Evolutionary conservation across 352 stramenopile genomes (phyloP).

Genomic region (Globisporangium rhizosaccharum): DNA sequence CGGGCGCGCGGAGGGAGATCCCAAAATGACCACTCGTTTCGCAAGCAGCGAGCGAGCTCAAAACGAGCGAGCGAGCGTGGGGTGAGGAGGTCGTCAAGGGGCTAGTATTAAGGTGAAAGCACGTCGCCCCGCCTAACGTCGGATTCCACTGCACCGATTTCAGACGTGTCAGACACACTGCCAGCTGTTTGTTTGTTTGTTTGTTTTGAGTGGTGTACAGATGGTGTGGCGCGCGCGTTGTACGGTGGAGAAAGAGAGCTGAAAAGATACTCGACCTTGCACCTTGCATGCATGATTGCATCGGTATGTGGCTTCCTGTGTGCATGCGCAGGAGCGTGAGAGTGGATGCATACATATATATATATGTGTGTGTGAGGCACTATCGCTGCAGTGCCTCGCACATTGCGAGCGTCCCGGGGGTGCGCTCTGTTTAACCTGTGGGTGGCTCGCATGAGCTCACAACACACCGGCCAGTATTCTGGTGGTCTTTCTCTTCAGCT

Average conservation of each 20-base stretch:
- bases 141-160: constrained; percentile 1
- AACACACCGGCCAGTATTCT: no score
- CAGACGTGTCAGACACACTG: background rate
- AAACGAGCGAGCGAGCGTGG: background rate
- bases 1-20: constrained; percentile 43
- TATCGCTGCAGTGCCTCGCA: no score
- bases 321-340: no score
- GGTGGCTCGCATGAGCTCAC: no score
- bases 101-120: background rate
- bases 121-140: constrained; percentile 11
- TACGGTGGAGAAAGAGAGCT: background rate
- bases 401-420: no score
- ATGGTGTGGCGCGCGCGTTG: background rate
- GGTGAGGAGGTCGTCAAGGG: background rate
- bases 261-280: background rate
- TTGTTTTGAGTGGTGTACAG: background rate
- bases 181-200: background rate
- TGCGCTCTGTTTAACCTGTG: no score
- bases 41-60: background rate
- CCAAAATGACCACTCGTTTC: constrained; percentile 67
- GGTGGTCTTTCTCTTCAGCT: no score
- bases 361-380: no score
- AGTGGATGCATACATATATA: no score
- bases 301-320: no score
- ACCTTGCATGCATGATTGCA: no score